A percentile compares a stretch with the other conserved stretches of the same genome.
phyloP scores from a whole-genome alignment of 2,329 filamentous ascomycete genomes.

The Cladosporium colombiae region DNA sequence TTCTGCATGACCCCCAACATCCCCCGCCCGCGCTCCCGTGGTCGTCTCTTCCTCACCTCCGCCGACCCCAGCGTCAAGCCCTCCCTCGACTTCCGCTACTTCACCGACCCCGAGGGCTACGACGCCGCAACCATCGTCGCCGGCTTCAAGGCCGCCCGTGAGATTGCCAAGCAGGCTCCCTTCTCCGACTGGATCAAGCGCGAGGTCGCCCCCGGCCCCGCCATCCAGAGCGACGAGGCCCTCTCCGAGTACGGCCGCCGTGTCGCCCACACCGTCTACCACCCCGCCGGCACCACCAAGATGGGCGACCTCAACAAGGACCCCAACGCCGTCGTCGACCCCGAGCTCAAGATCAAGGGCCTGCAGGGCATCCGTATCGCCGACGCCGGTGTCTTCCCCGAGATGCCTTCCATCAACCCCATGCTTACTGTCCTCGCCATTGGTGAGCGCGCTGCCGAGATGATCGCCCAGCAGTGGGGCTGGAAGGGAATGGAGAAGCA shows the following conservation, averaged over 20 bases:
- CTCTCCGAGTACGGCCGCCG: slow-evolving; percentile 78
- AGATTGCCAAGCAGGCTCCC: slow-evolving; percentile 71
- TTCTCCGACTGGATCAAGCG: slow-evolving; percentile 82
- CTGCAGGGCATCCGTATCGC: slow-evolving; percentile 75
- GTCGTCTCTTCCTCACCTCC: slow-evolving; percentile 75
- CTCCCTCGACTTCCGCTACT: slow-evolving; percentile 84
- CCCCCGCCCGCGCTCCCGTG: slow-evolving; percentile 75
- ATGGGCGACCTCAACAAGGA: slow-evolving; percentile 76
- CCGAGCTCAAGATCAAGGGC: slow-evolving; percentile 69
- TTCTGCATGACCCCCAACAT: slow-evolving; percentile 96
- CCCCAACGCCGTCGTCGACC: slow-evolving; percentile 76
- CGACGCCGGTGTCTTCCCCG: slow-evolving; percentile 85
- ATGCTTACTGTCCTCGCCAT: slow-evolving; percentile 87
- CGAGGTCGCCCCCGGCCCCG: slow-evolving; percentile 76
- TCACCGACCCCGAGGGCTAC: slow-evolving; percentile 82
- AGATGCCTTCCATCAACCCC: slow-evolving; percentile 83
- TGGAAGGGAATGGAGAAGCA: slow-evolving; percentile 61
- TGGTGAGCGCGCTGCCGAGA: slow-evolving; percentile 80
- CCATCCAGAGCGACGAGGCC: slow-evolving; percentile 73
- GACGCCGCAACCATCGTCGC: slow-evolving; percentile 79
- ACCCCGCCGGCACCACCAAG: slow-evolving; percentile 85
- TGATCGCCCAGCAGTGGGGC: slow-evolving; percentile 73
- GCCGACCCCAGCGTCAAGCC: slow-evolving; percentile 75
- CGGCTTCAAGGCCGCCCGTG: slow-evolving; percentile 74
- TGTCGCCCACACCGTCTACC: slow-evolving; percentile 86